Base-by-base conservation (phyloP, 1,284 basidiomycete species). In the Boletus smithii region DNA sequence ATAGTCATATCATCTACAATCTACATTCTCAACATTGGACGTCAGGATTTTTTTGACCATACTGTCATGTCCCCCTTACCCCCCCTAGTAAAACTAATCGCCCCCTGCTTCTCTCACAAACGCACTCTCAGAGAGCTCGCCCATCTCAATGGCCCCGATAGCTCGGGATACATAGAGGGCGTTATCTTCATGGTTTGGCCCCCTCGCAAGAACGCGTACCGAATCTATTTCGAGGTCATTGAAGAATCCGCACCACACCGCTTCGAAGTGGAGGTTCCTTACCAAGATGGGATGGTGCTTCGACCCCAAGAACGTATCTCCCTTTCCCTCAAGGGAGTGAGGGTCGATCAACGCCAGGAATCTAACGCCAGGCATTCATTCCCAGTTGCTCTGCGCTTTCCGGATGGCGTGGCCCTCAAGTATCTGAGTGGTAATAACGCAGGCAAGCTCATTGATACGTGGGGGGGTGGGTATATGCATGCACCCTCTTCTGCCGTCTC, bases 311-410 rank as follows among this genome's bases (percentile, higher is more conserved):
- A 73, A 41, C 53, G 56, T 14, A 57, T 77, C 16, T 53, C 59
- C 16, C 46, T 78, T n/a, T 68, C 72, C 6, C 62, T 78, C 7
- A 69, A 63, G 49, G 73, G 73, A 1, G 73, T 59, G 10, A 39
- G 46, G 11, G 39, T 69, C 8, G 56, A 57, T 31, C 50, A 35
- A 36, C 46, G 53, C 20, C 16, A 48, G 11, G 49, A 55, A n/a
- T 49, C 58, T 9, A 61, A 54, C 11, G 60, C 55, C 26, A 49
- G 49, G 27, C 62, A 54, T 44, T 66, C 48, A 11, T 46, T 70
- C 1, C 59, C 67, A 20, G 53, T 73, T 41, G 51, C 51, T 10
- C 45, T 73, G 36, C 50, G 54, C 24, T 73, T 65, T 43, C 36
- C 52, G 4, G 55, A 67, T 3, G 70, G 69, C 18, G 62, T 68